Conservation (phyloP, 768 basidiomycete genomes). For the Tephrocybe sp. region DNA sequence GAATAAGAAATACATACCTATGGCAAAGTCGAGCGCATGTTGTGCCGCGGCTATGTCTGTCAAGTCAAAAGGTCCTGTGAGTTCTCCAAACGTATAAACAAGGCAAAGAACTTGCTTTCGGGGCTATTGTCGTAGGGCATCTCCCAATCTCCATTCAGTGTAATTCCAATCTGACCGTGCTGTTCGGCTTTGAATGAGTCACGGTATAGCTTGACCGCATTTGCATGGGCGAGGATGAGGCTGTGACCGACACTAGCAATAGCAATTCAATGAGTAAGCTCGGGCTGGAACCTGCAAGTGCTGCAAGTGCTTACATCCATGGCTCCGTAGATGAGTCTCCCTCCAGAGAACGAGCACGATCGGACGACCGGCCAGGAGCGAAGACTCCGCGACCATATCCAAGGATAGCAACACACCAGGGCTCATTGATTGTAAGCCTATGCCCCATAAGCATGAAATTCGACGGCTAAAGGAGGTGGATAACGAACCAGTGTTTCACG, state of each 20-base stretch:
- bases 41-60: conserved; percentile 69
- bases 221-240: conserved; percentile 68
- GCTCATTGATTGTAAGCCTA: conserved; percentile 76
- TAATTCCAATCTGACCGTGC: conserved; percentile 71
- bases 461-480: conserved; percentile 11
- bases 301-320: conserved; percentile 52
- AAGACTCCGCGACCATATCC: conserved; percentile 72
- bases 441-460: conserved; percentile 16
- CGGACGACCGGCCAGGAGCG: conserved; percentile 67
- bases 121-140: conserved; percentile 69
- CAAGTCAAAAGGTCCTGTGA: background rate
- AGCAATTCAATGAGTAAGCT: background rate
- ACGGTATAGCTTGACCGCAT: conserved; percentile 67
- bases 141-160: conserved; percentile 73
- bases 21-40: conserved; percentile 70
- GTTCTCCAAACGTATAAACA: background rate
- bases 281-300: too few species aligned
- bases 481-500: conserved; percentile 67
- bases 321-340: conserved; percentile 66
- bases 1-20: conserved; percentile 42
- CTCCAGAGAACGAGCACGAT: conserved; percentile 55
- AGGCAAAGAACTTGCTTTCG: conserved; percentile 49
- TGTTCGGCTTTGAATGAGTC: conserved; percentile 63
- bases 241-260: conserved; percentile 58
- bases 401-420: conserved; percentile 65